Percentiles rank a stretch among this genome's conserved stretches.
These are phyloP conservation scores for Colletotrichum brevisporum DNA, from an alignment of 2,329 filamentous ascomycete genomes.

Conservation along the genomic window DNA sequence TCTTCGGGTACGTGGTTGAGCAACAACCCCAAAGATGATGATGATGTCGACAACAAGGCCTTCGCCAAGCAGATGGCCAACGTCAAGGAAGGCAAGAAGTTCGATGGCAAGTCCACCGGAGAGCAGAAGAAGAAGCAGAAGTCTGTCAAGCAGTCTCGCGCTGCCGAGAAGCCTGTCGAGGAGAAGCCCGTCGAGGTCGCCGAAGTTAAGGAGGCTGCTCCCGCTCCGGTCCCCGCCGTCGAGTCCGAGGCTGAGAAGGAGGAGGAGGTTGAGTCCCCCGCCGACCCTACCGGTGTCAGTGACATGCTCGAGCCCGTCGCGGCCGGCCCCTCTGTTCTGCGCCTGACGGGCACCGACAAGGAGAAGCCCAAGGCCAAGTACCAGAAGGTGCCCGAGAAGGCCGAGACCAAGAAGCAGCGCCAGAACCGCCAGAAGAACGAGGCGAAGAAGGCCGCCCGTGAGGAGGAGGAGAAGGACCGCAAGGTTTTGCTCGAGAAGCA, in stretches of 20 bases:
- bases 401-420: conserved; percentile 94
- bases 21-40: conserved; percentile 58
- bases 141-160: conserved; percentile 78
- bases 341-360: conserved; percentile 78
- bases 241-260: conserved; percentile 84
- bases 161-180: conserved; percentile 59
- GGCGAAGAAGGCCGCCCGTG: conserved; percentile 79
- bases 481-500: conserved; percentile 85
- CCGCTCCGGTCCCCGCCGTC: conserved; percentile 73
- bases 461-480: conserved; percentile 84
- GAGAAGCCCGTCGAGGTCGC: conserved; percentile 65
- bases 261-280: conserved; percentile 66
- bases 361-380: conserved; percentile 75
- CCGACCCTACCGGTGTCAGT: conserved; percentile 78
- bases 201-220: conserved; percentile 70
- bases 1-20: conserved; percentile 48
- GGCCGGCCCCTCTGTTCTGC: conserved; percentile 80
- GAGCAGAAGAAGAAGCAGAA: conserved; percentile 76
- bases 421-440: conserved; percentile 93
- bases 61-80: conserved; percentile 82
- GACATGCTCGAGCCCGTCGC: conserved; percentile 90
- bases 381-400: conserved; percentile 73
- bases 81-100: conserved; percentile 78
- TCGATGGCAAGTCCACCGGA: conserved; percentile 65
- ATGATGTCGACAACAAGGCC: conserved; percentile 78